A percentile compares a stretch with the other conserved stretches of the same genome.
Evolutionary conservation across 129 eudicot species (phyloP).

Genomic region (Arctium minus): DNA sequence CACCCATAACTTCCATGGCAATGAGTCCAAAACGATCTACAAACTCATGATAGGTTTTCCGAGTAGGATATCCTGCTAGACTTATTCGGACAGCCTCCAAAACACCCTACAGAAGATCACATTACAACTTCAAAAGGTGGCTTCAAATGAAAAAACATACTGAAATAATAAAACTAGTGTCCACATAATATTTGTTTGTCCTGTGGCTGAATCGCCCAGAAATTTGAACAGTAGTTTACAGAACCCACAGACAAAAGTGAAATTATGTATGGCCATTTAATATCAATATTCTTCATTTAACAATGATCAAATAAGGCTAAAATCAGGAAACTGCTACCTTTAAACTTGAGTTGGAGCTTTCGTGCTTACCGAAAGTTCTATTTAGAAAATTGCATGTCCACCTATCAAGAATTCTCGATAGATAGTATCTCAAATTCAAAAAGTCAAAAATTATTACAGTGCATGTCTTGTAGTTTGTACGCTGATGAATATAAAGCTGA

Average conservation of each 20-base stretch:
- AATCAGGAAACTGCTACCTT: neutral
- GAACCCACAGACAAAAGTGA: neutral
- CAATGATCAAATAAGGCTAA: neutral
- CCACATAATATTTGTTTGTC: neutral
- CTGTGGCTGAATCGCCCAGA: neutral
- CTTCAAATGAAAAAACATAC: neutral
- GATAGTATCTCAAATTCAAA: neutral
- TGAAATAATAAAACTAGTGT: neutral
- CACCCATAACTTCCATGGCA: constrained; percentile 70
- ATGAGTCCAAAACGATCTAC: constrained; percentile 89
- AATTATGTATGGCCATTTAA: neutral
- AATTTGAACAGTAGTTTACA: neutral
- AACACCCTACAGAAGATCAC: constrained; percentile 76
- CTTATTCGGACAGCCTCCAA: constrained; percentile 96
- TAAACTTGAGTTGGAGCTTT: neutral
- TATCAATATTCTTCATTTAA: neutral
- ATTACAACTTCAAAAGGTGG: constrained; percentile 7
- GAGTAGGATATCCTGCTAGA: constrained; percentile 95
- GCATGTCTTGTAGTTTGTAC: neutral
- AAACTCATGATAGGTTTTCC: constrained; percentile 88
- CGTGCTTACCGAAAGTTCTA: neutral
- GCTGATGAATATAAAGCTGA: neutral
- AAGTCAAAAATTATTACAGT: neutral
- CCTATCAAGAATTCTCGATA: neutral
- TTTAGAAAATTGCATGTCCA: neutral